Base-by-base conservation (phyloP, 1,284 basidiomycete genomes). In the Apiotrichum veenhuisii region DNA sequence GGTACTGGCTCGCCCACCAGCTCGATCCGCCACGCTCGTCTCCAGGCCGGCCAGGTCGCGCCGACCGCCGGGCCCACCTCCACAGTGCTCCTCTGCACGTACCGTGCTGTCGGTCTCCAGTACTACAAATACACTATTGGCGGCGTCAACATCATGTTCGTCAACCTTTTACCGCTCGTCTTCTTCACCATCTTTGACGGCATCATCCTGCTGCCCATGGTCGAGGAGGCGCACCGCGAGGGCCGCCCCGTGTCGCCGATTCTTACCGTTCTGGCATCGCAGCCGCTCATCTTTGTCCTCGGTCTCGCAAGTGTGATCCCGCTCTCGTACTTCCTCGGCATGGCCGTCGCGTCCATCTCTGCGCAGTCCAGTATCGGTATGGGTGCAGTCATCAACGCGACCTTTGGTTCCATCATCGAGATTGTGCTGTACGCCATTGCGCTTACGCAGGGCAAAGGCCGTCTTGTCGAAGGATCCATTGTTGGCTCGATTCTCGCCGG, bases 111-210 rank as follows among this genome's bases (percentile, higher is more conserved):
- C 46, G 96, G 95, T 1, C 79, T 85, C 67, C 85, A 96, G 76
- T 98, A 97, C 79, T 98, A 93, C 87, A 99, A 99, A 82, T 99
- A 98, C 77, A 99, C 96, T 2, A 84, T 99, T 47, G 93, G 95
- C 25, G 96, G 96, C 26, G 93, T 98, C 66, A 99, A 99, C 81
- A 98, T 99, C 73, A 79, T 98, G 63, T 98, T 99, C 76, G 85
- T 99, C 80, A 97, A 98, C 78, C 87, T 98, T 53, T 77, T 98
- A 30, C 89, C 92, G 1, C 78, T 98, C 52, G 92, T 98, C 11
- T 91, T 96, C 75, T 92, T 98, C 78, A 91, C 90, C 68, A 96
- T 98, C 69, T 83, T 96, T 62, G 94, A 97, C 77, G 93, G 89
- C 20, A 85, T 92, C 69, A 79, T 97, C 52, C 81, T 99, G 30